These are phyloP conservation scores for Nicotiana obtusifolia DNA, from an alignment of 257 asterid species.

Conservation along the genomic window DNA sequence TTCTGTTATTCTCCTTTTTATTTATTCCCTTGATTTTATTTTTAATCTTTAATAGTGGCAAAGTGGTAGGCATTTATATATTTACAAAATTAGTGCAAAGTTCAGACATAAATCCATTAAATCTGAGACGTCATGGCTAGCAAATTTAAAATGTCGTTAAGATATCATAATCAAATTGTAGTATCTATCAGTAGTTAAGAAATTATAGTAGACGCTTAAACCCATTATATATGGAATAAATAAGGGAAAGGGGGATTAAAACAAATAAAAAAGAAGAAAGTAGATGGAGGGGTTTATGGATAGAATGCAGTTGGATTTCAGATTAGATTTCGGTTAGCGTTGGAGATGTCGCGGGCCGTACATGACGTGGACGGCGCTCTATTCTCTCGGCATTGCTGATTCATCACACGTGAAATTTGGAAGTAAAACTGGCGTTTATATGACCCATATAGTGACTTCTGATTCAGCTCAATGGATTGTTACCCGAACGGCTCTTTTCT, in stretches of 20 bases:
- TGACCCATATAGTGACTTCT: not conserved
- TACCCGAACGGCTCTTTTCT: no score
- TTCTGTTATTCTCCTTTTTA: not conserved
- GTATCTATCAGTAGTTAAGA: not conserved
- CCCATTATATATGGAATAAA: not conserved
- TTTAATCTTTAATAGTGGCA: no score
- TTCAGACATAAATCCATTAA: no score
- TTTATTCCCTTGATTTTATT: no score
- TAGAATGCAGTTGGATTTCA: conserved; percentile 7
- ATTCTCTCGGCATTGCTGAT: not conserved
- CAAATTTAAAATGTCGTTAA: not conserved
- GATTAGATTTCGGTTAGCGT: conserved; percentile 13
- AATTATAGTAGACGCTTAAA: no score
- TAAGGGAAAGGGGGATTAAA: not conserved
- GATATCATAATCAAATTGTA: no score
- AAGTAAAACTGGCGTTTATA: not conserved
- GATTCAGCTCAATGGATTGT: no score
- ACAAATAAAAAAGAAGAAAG: not conserved
- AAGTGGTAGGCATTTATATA: no score
- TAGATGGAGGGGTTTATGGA: not conserved
- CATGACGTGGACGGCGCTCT: conserved; percentile 7
- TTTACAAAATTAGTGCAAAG: no score
- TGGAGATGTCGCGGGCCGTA: conserved; percentile 12
- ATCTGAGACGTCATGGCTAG: no score
- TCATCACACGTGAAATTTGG: not conserved